These are phyloP conservation scores for Thalia dealbata DNA, from an alignment of 176 grass and related monocot genomes.

Conservation along the genomic window DNA sequence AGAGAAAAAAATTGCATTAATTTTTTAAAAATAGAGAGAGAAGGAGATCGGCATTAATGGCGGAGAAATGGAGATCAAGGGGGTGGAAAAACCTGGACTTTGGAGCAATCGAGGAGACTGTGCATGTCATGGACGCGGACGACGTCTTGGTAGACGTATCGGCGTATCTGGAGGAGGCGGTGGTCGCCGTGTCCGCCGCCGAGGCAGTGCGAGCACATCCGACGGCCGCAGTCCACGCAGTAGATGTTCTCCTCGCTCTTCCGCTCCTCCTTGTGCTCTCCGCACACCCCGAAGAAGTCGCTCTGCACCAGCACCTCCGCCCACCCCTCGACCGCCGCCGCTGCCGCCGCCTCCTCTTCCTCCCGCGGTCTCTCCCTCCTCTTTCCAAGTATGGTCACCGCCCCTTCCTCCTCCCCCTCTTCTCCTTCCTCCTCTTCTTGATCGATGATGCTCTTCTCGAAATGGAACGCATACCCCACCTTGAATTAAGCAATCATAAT, in stretches of 20 bases:
- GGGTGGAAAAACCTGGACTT: constrained; percentile 27
- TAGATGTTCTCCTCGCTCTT: constrained; percentile 13
- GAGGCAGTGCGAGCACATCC: constrained; percentile 28
- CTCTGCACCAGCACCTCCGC: background rate
- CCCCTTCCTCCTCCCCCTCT: constrained; percentile 22
- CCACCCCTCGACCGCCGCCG: constrained; percentile 10
- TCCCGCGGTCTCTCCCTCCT: background rate
- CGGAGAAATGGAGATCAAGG: background rate
- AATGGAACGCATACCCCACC: constrained; percentile 3
- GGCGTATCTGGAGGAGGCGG: constrained; percentile 32
- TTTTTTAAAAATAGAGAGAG: too few relatives aligned
- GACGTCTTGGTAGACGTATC: constrained; percentile 41
- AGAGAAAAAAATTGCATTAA: too few relatives aligned
- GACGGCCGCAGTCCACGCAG: constrained; percentile 25
- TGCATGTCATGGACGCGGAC: constrained; percentile 12
- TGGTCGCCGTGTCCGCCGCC: background rate
- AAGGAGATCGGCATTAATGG: too few relatives aligned
- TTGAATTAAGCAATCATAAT: background rate
- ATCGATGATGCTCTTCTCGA: background rate
- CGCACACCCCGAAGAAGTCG: constrained; percentile 24
- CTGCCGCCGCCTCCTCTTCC: constrained; percentile 26
- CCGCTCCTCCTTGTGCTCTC: constrained; percentile 9
- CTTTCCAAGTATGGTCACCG: background rate
- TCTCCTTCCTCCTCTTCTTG: background rate
- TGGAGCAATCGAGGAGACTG: constrained; percentile 21